Evolutionary conservation across 768 basidiomycete species (phyloP).

Genomic region (Psilocybe sp.): DNA sequence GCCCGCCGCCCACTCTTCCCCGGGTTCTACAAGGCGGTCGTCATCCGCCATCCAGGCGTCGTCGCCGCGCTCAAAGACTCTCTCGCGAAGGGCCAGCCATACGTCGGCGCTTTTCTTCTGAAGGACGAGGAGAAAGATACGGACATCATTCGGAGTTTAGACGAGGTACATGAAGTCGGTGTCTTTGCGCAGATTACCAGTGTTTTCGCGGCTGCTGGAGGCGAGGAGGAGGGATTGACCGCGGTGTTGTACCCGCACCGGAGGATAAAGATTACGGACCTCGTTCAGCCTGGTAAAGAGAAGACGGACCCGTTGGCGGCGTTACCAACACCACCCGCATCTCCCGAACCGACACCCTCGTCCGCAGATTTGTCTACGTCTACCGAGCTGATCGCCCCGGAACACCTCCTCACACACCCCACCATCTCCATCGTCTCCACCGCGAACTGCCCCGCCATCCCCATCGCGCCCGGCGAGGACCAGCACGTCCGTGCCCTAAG

Average conservation of each 20-base stretch:
- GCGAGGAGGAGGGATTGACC: constrained; percentile 72
- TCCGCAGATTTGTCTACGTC: constrained; percentile 1
- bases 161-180: constrained; percentile 88
- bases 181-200: constrained; percentile 98
- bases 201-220: constrained; percentile 65
- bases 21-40: constrained; percentile 97
- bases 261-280: constrained; percentile 81
- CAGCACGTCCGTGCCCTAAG: constrained; percentile 95
- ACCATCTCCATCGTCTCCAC: constrained; percentile 86
- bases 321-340: constrained; percentile 44
- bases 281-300: constrained; percentile 63
- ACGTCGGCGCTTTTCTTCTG: constrained; percentile 93
- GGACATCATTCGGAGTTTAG: constrained; percentile 85
- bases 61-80: constrained; percentile 93
- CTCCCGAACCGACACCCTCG: constrained; percentile 28
- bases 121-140: constrained; percentile 92
- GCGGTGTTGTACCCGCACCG: constrained; percentile 93
- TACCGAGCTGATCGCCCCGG: constrained; percentile 27
- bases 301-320: constrained; percentile 37
- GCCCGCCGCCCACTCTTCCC: constrained; percentile 94
- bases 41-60: too few species aligned
- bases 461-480: constrained; percentile 77
- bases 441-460: constrained; percentile 78
- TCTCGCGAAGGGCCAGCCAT: constrained; percentile 95
- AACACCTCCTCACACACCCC: constrained; percentile 83